Conservation (phyloP, 2,329 filamentous ascomycete species). For the Aspergillus fischeri region DNA sequence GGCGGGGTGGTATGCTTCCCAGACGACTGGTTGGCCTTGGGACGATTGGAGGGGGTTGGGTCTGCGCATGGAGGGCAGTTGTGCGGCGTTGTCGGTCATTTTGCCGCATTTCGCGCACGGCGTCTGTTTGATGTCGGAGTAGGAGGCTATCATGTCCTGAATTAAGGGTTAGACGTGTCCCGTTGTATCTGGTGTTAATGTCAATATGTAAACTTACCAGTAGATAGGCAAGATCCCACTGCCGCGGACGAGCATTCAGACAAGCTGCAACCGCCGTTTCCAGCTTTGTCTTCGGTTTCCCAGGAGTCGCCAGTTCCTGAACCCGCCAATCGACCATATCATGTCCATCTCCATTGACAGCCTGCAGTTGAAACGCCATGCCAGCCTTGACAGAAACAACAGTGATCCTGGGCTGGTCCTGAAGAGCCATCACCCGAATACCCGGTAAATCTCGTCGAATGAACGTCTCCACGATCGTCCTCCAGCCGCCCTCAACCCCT, state of each 20-base stretch:
- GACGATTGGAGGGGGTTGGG: conserved; percentile 15
- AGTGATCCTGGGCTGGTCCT: conserved; percentile 21
- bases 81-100: conserved; percentile 35
- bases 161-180: conserved; percentile 3
- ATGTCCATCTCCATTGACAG: conserved; percentile 15
- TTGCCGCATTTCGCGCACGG: conserved; percentile 37
- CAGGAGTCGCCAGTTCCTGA: conserved; percentile 19
- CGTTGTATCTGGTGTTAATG: not conserved
- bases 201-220: conserved; percentile 25
- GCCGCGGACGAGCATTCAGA: conserved; percentile 31
- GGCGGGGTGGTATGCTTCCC: conserved; percentile 33
- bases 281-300: conserved; percentile 28
- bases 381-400: conserved; percentile 32
- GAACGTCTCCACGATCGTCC: conserved; percentile 30
- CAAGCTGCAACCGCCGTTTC: conserved; percentile 32
- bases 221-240: conserved; percentile 38
- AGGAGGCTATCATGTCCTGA: conserved; percentile 42
- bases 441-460: conserved; percentile 22
- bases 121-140: conserved; percentile 37
- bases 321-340: conserved; percentile 33
- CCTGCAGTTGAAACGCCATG: conserved; percentile 31
- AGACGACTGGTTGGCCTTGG: conserved; percentile 18
- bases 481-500: conserved; percentile 30
- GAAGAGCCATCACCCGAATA: conserved; percentile 24
- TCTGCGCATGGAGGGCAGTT: conserved; percentile 37